A percentile compares a stretch with the other conserved stretches of the same genome.
phyloP scores from a whole-genome alignment of 2,329 filamentous ascomycete genomes.

The Alternaria sp. region DNA sequence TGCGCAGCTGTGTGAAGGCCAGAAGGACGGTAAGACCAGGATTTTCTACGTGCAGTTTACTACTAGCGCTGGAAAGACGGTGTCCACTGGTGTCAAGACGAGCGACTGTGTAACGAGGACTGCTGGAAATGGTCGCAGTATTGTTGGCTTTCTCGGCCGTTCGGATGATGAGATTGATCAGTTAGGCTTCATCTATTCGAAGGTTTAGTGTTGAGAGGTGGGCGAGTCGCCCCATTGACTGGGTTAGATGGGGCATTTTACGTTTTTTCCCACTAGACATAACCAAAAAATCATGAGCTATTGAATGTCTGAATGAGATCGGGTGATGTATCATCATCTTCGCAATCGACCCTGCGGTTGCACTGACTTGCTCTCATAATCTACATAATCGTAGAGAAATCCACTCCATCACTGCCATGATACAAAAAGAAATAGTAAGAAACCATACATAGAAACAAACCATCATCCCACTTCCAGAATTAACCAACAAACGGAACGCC shows the following conservation, averaged over 20 bases:
- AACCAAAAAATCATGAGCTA: neutral
- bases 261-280: no score
- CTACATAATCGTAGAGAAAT: neutral
- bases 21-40: slow-evolving; percentile 58
- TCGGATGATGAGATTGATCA: slow-evolving; percentile 65
- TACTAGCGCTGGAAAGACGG: slow-evolving; percentile 59
- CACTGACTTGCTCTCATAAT: neutral
- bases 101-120: slow-evolving; percentile 58
- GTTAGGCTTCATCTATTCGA: slow-evolving; percentile 54
- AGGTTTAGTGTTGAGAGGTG: slow-evolving; percentile 2
- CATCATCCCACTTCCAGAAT: no score
- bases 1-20: slow-evolving; percentile 62
- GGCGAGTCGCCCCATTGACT: no score
- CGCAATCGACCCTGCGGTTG: neutral
- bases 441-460: neutral
- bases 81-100: slow-evolving; percentile 59
- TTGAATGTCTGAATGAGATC: neutral
- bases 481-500: neutral
- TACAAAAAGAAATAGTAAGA: slow-evolving; percentile 1
- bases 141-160: slow-evolving; percentile 64
- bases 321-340: neutral
- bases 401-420: neutral
- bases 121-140: slow-evolving; percentile 61
- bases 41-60: slow-evolving; percentile 65
- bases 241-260: neutral